Conservation (phyloP, 108 stramenopile genomes). For the Bacterosira constricta region DNA sequence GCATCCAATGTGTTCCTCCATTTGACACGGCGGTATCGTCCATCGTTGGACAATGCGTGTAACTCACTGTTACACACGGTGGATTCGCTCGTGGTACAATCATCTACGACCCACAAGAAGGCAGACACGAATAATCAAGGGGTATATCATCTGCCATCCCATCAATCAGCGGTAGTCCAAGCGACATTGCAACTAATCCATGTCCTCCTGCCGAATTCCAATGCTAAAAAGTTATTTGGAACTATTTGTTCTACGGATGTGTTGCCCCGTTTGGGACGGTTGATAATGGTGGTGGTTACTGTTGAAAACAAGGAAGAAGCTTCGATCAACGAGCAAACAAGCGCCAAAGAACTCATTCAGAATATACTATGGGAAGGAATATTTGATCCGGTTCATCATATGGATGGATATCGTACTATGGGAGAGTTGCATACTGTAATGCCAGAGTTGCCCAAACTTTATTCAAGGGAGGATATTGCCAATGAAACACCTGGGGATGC, state of each 20-base stretch:
- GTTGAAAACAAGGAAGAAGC: background rate
- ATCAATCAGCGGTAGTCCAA: background rate
- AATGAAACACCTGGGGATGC: background rate
- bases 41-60: slow-evolving; percentile 27
- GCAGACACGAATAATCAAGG: background rate
- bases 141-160: background rate
- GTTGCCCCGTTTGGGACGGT: slow-evolving; percentile 28
- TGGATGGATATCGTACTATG: slow-evolving; percentile 75
- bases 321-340: too few relatives aligned
- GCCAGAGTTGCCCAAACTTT: background rate
- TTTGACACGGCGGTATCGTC: slow-evolving; percentile 10
- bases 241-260: slow-evolving; percentile 17
- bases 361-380: slow-evolving; percentile 56
- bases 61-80: slow-evolving; percentile 14
- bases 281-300: background rate
- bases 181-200: slow-evolving; percentile 18
- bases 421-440: slow-evolving; percentile 24
- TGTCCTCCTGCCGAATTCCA: slow-evolving; percentile 2
- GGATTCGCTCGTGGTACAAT: slow-evolving; percentile 3
- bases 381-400: slow-evolving; percentile 61
- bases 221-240: slow-evolving; percentile 29
- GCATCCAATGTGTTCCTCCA: slow-evolving; percentile 19
- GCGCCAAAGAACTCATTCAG: slow-evolving; percentile 13
- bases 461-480: too few relatives aligned
- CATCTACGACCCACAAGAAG: background rate